These are phyloP conservation scores for Sextonia rubra DNA, from an alignment of 164 flowering plant species.

Conservation along the genomic window DNA sequence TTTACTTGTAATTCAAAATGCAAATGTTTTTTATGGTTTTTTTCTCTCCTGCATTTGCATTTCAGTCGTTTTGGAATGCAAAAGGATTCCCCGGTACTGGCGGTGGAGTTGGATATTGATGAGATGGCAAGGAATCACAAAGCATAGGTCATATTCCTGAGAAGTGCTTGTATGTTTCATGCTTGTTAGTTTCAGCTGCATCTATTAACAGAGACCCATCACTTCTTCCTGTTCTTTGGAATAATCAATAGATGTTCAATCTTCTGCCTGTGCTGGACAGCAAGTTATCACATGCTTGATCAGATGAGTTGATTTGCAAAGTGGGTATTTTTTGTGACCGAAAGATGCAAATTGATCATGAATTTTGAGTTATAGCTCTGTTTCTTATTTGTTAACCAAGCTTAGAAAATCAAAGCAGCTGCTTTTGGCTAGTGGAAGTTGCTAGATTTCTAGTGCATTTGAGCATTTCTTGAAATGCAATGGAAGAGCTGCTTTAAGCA, in stretches of 20 bases:
- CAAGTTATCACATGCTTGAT: neutral
- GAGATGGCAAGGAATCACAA: slow-evolving; percentile 81
- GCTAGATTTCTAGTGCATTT: too few relatives aligned
- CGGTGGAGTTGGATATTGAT: slow-evolving; percentile 82
- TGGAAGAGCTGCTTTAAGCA: too few relatives aligned
- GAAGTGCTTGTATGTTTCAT: neutral
- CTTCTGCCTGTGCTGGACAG: neutral
- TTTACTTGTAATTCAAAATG: neutral
- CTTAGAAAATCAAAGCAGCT: too few relatives aligned
- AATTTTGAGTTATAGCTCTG: neutral
- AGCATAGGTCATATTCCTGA: slow-evolving; percentile 19
- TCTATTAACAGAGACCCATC: neutral
- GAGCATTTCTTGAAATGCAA: too few relatives aligned
- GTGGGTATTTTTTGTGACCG: neutral
- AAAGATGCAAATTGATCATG: neutral
- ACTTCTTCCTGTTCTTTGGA: neutral
- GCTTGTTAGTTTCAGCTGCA: neutral
- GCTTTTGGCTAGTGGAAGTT: too few relatives aligned
- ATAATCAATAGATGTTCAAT: slow-evolving; percentile 1
- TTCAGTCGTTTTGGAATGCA: slow-evolving; percentile 57
- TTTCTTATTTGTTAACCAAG: too few relatives aligned
- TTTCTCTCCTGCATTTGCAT: neutral
- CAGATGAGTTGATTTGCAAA: neutral
- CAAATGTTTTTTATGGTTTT: neutral
- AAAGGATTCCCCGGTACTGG: slow-evolving; percentile 69